Evolutionary conservation across 441 rosid genomes (phyloP).

Genomic region (Kokia cookei): DNA sequence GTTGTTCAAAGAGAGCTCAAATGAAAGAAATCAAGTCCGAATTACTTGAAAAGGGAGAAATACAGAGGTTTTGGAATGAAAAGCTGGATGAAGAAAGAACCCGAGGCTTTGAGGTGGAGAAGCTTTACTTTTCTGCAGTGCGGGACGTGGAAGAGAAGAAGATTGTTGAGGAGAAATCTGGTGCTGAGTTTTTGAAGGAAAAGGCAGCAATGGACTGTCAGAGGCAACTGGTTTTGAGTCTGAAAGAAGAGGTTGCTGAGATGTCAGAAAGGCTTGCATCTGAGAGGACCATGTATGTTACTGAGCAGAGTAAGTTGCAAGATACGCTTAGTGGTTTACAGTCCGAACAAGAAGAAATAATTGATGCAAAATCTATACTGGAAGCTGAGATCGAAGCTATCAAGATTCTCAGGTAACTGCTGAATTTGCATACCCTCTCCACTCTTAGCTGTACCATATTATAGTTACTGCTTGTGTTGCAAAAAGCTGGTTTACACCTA

Average conservation of each 20-base stretch:
- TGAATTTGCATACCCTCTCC: neutral
- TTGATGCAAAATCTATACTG: slow-evolving; percentile 57
- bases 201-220: slow-evolving; percentile 80
- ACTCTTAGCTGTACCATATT: too few species aligned
- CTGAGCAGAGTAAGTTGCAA: slow-evolving; percentile 43
- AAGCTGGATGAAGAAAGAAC: slow-evolving; percentile 51
- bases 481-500: neutral
- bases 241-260: slow-evolving; percentile 64
- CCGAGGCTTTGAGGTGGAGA: slow-evolving; percentile 43
- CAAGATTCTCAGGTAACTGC: slow-evolving; percentile 67
- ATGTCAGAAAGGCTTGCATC: slow-evolving; percentile 60
- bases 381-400: slow-evolving; percentile 84
- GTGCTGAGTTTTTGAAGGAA: slow-evolving; percentile 52
- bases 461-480: neutral
- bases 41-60: slow-evolving; percentile 64
- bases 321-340: slow-evolving; percentile 36
- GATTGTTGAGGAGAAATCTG: slow-evolving; percentile 35
- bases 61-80: slow-evolving; percentile 60
- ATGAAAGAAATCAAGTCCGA: slow-evolving; percentile 60
- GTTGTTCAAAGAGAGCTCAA: slow-evolving; percentile 39
- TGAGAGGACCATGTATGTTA: slow-evolving; percentile 42
- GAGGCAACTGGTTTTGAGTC: slow-evolving; percentile 55
- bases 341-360: slow-evolving; percentile 41
- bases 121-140: slow-evolving; percentile 28
- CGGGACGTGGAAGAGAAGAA: slow-evolving; percentile 57